These are phyloP conservation scores for Sorghum bicolor DNA, from an alignment of 176 grass and related monocot genomes.

Conservation along the genomic window DNA sequence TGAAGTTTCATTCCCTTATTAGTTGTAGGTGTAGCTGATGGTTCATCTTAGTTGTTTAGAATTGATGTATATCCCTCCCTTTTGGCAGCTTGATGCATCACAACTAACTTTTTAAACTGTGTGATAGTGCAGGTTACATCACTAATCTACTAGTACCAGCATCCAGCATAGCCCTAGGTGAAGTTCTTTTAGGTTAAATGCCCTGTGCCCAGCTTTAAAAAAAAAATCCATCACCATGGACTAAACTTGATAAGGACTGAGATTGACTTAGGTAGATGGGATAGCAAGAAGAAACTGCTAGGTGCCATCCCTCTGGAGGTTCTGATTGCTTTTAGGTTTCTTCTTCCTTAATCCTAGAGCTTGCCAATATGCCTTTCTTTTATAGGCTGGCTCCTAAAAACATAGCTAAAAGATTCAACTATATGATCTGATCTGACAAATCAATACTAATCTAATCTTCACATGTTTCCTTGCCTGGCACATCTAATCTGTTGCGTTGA, in stretches of 20 bases:
- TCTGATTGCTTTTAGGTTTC: no score
- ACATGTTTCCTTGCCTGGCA: background rate
- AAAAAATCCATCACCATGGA: background rate
- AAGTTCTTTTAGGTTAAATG: constrained; percentile 13
- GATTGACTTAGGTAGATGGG: background rate
- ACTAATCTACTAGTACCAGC: background rate
- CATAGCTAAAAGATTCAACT: background rate
- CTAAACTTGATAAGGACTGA: background rate
- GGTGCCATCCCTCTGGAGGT: background rate
- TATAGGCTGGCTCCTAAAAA: background rate
- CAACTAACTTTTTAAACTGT: background rate
- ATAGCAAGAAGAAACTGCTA: background rate
- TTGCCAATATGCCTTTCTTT: no score
- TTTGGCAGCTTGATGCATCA: background rate
- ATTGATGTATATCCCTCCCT: background rate
- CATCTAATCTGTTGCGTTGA: background rate
- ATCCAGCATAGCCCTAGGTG: background rate
- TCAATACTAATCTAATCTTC: background rate
- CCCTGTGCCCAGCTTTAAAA: background rate
- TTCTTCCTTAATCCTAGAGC: no score
- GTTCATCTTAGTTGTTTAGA: constrained; percentile 6
- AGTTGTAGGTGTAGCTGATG: background rate
- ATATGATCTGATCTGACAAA: background rate
- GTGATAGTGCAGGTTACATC: background rate
- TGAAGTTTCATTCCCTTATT: constrained; percentile 17